Evolutionary conservation across 192 early-diverging fungal genomes (phyloP).

Genomic region (Linnemannia schmuckeri): DNA sequence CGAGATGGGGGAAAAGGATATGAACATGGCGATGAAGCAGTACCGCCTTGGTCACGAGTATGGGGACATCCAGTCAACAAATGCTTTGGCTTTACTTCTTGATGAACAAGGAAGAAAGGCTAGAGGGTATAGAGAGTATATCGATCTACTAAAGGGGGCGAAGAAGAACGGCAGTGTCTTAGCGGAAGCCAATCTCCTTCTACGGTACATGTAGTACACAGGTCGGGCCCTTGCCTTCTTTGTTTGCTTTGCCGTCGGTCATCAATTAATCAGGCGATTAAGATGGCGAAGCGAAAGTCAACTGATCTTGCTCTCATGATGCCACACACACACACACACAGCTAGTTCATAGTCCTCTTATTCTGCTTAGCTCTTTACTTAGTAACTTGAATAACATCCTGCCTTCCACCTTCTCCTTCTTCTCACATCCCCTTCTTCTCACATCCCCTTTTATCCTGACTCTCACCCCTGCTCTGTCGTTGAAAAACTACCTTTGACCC

Average conservation of each 20-base stretch:
- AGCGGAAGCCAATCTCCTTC: background rate
- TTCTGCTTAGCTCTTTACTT: no score
- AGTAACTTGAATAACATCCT: no score
- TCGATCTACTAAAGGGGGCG: background rate
- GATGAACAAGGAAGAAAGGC: background rate
- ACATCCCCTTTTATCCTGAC: background rate
- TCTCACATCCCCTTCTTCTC: background rate
- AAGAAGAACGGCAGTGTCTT: background rate
- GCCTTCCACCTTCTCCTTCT: no score
- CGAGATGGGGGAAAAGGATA: background rate
- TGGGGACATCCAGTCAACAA: background rate
- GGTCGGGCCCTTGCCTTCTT: background rate
- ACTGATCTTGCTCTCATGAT: no score
- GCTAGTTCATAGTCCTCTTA: no score
- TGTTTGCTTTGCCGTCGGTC: background rate
- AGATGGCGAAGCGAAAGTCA: background rate
- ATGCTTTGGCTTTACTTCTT: background rate
- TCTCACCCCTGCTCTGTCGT: background rate
- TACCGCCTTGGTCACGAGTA: background rate
- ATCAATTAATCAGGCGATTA: background rate
- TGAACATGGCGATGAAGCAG: background rate
- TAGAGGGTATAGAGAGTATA: background rate
- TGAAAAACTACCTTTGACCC: background rate
- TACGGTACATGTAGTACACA: slow-evolving; percentile 5
- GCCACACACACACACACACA: background rate